phyloP scores from a whole-genome alignment of 768 basidiomycete genomes.

The Postia placenta region DNA sequence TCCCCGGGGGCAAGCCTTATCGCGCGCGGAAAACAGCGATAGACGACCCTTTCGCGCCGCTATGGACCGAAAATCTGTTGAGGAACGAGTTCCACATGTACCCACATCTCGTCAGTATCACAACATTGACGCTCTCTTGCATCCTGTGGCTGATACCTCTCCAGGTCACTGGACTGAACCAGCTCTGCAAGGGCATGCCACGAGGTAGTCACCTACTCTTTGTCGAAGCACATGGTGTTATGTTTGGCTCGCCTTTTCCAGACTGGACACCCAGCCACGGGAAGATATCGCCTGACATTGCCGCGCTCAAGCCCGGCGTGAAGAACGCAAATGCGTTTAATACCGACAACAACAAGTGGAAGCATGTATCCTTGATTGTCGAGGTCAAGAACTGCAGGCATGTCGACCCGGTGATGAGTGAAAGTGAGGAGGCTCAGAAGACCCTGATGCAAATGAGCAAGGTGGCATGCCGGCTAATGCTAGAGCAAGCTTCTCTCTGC shows the following conservation, averaged over 20 bases:
- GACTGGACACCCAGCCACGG: not conserved
- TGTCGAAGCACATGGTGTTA: not conserved
- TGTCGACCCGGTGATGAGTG: not conserved
- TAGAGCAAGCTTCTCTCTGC: slow-evolving; percentile 5
- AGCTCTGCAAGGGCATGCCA: not conserved
- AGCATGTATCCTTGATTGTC: not conserved
- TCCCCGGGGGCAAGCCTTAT: not conserved
- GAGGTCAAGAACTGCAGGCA: not conserved
- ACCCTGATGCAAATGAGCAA: slow-evolving; percentile 3
- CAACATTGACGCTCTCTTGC: not conserved
- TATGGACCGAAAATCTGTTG: not conserved
- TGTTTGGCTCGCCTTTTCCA: not conserved
- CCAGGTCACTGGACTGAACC: not conserved
- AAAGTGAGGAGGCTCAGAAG: not conserved
- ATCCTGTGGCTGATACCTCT: not conserved
- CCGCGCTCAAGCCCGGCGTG: not conserved
- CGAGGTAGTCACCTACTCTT: not conserved
- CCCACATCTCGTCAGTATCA: not conserved
- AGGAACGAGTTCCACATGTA: not conserved
- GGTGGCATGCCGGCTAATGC: slow-evolving; percentile 6
- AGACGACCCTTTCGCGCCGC: not conserved
- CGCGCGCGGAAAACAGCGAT: too few relatives aligned
- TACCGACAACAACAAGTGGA: not conserved
- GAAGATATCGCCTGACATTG: not conserved
- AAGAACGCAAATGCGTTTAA: not conserved